phyloP scores from a whole-genome alignment of 2,329 filamentous ascomycete species.

The Pseudogymnoascus sp. region DNA sequence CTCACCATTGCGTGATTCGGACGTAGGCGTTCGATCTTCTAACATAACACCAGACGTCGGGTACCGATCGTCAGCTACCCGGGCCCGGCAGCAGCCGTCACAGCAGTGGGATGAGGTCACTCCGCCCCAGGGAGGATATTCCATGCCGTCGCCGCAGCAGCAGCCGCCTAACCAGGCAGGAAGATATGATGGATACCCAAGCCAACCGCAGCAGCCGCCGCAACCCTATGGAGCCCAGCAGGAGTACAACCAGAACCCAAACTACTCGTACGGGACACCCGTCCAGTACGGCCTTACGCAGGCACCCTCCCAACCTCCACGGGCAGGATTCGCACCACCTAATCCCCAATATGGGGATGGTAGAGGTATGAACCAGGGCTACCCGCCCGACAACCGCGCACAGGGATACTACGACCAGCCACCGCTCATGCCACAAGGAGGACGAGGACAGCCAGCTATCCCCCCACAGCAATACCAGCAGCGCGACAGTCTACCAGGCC shows the following conservation, averaged over 20 bases:
- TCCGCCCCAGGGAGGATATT: constrained; percentile 18
- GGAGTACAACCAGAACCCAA: not conserved
- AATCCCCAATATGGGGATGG: not conserved
- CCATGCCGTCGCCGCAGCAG: constrained; percentile 16
- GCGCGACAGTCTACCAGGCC: constrained; percentile 4
- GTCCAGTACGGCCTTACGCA: not conserved
- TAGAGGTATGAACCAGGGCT: not conserved
- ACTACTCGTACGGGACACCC: not conserved
- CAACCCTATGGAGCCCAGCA: not conserved
- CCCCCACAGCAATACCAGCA: not conserved
- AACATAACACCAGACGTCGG: constrained; percentile 29
- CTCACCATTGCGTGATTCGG: constrained; percentile 24
- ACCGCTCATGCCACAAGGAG: not conserved
- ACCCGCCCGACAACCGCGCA: not conserved
- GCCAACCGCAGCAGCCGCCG: not conserved
- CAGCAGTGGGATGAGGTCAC: constrained; percentile 25
- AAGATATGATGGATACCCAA: not conserved
- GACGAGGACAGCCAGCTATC: not conserved
- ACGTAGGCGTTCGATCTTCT: constrained; percentile 28
- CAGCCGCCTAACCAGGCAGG: constrained; percentile 16
- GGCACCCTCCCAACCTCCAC: not conserved
- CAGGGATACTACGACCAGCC: not conserved
- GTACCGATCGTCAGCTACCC: constrained; percentile 29
- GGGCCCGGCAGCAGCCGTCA: constrained; percentile 30
- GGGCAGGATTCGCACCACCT: not conserved